These are phyloP conservation scores for Haplosporangium gracile DNA, from an alignment of 192 early-diverging fungal species.

Conservation along the genomic window DNA sequence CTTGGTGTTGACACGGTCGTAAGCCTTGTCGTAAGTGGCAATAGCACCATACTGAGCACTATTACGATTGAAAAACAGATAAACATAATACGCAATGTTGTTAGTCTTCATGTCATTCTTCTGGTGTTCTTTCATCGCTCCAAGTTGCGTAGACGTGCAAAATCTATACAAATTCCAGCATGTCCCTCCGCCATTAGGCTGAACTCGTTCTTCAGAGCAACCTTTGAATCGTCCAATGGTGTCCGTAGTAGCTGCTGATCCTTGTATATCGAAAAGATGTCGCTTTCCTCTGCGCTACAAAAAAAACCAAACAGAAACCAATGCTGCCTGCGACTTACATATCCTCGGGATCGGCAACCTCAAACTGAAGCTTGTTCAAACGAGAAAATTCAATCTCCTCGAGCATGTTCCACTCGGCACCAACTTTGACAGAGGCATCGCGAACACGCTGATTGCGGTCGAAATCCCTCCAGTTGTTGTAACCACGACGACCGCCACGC, in stretches of 20 bases:
- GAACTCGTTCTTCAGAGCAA: neutral
- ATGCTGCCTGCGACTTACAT: slow-evolving; percentile 66
- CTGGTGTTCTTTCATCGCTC: neutral
- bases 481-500: slow-evolving; percentile 53
- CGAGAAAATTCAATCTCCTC: slow-evolving; percentile 96
- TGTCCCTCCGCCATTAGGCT: neutral
- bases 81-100: neutral
- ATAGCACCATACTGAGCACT: slow-evolving; percentile 83
- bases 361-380: slow-evolving; percentile 85
- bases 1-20: slow-evolving; percentile 88
- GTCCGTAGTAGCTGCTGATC: neutral
- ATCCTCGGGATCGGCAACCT: slow-evolving; percentile 82
- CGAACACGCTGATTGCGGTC: slow-evolving; percentile 76
- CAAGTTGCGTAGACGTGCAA: neutral
- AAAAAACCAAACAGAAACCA: neutral
- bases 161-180: too few relatives aligned
- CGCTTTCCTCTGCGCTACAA: too few relatives aligned
- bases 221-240: neutral
- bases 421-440: slow-evolving; percentile 89
- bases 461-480: slow-evolving; percentile 64
- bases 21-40: slow-evolving; percentile 83
- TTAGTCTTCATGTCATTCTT: neutral
- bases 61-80: slow-evolving; percentile 10
- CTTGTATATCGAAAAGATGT: neutral
- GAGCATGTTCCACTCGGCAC: slow-evolving; percentile 90